Evolutionary conservation across 495 filamentous ascomycete species (phyloP).

Genomic region (Penicillium simplicissimum): DNA sequence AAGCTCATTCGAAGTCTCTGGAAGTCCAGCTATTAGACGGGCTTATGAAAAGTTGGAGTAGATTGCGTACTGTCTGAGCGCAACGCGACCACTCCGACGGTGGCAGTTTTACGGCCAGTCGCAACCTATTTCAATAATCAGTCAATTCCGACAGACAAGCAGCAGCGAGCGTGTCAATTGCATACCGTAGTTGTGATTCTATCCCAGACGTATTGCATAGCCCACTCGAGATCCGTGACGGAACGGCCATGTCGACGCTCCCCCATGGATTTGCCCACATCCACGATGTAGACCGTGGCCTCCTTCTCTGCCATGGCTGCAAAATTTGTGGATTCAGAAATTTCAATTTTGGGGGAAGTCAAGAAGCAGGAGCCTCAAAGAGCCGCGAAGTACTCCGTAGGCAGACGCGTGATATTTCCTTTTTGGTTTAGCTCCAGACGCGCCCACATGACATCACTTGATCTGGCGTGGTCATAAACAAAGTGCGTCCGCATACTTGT

Average conservation of each 20-base stretch:
- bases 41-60: background rate
- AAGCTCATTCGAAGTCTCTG: constrained; percentile 69
- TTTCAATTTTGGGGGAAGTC: constrained; percentile 10
- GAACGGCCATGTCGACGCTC: constrained; percentile 69
- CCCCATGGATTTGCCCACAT: constrained; percentile 82
- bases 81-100: constrained; percentile 77
- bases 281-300: constrained; percentile 88
- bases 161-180: background rate
- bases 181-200: constrained; percentile 78
- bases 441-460: constrained; percentile 51
- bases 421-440: constrained; percentile 35
- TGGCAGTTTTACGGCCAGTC: constrained; percentile 78
- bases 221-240: constrained; percentile 83
- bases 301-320: constrained; percentile 86
- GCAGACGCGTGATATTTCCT: constrained; percentile 53
- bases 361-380: constrained; percentile 9
- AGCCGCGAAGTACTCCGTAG: constrained; percentile 22
- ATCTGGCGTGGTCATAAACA: constrained; percentile 9
- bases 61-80: constrained; percentile 64
- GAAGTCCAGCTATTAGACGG: constrained; percentile 14
- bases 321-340: constrained; percentile 7
- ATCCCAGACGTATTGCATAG: constrained; percentile 95
- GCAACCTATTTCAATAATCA: constrained; percentile 56
- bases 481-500: constrained; percentile 6
- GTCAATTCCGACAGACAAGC: background rate